Evolutionary conservation across 805 yeast genomes (phyloP).

Genomic region (Candida boidinii): DNA sequence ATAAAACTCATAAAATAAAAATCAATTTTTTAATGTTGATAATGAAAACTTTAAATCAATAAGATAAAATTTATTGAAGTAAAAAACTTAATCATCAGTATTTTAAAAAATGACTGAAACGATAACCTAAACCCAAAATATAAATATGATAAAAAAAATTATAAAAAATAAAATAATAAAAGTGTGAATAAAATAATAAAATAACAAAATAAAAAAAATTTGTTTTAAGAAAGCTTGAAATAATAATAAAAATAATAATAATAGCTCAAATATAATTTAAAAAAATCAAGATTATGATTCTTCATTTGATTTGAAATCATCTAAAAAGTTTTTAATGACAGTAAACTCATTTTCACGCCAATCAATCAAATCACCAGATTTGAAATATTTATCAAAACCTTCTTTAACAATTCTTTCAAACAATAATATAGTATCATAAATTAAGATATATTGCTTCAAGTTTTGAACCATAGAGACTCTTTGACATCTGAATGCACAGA

Average conservation of each 20-base stretch:
- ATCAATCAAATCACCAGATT: constrained; percentile 7
- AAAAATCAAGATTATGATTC: not conserved
- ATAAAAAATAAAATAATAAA: constrained; percentile 19
- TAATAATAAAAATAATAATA: too few relatives aligned
- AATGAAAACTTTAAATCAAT: too few relatives aligned
- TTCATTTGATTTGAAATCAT: constrained; percentile 1
- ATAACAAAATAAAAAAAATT: too few relatives aligned
- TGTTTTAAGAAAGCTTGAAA: too few relatives aligned
- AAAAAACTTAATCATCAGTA: too few relatives aligned
- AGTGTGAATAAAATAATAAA: constrained; percentile 6
- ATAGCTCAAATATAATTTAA: not conserved
- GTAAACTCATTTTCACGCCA: constrained; percentile 10
- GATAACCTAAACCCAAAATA: too few relatives aligned
- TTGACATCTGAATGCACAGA: constrained; percentile 40
- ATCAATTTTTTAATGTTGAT: too few relatives aligned
- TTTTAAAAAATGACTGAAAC: too few relatives aligned
- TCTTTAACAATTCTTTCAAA: not conserved
- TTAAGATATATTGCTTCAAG: constrained; percentile 41
- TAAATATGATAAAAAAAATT: too few relatives aligned
- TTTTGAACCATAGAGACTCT: constrained; percentile 54
- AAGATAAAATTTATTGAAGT: too few relatives aligned
- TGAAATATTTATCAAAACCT: constrained; percentile 2
- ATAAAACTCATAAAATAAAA: too few relatives aligned
- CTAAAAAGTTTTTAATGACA: too few relatives aligned
- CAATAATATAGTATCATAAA: constrained; percentile 32